Base-by-base conservation (phyloP, 1,139 yeast species). In the Scheffersomyces segobiensis region DNA sequence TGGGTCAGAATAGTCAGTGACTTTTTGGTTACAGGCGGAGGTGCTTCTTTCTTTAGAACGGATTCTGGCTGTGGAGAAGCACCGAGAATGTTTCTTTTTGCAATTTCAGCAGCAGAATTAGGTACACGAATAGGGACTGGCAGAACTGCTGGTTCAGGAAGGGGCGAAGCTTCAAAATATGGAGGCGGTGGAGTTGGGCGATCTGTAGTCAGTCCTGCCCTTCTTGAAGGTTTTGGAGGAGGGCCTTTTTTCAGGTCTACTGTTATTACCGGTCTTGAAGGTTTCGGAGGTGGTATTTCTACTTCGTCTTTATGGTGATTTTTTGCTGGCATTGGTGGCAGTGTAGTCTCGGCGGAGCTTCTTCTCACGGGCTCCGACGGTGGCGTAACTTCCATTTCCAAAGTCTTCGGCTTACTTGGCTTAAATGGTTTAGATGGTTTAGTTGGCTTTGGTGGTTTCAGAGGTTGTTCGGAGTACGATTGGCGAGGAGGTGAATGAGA, bases 391-490 rank as follows among this genome's bases (percentile, higher is more conserved):
- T n/a, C 46, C 5, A 26, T 26, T 19, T 32, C 47, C 24, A 54
- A 24, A 49, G 62, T 62, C 21, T 60, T 61, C 0, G 68, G 64
- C 53, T 57, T 62, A 20, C 57, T 50, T 20, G 55, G 58, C 47
- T 55, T 56, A 18, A 39, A 49, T 5, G 67, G 63, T 24, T 59
- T 62, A 6, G 24, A 52, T 24, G 67, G 61, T 42, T 62, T 62
- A 17, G 50, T 51, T 3, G 65, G 63, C 46, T 55, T 53, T 22
- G 49, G 47, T 5, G 59, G 58, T 19, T 52, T 54, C 5, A 24
- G 54, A 32, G 58, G 56, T 20, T 59, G 56, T 24, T 63, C 67
- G 22, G 68, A 53, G 53, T 74, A 72, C 6, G 75, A 69, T n/a
- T 77, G 76, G 17, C 76, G 75, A 2, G 61, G 67, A 57, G 54